phyloP scores from a whole-genome alignment of 441 rosid species.

The Pelargonium fulgidum region DNA sequence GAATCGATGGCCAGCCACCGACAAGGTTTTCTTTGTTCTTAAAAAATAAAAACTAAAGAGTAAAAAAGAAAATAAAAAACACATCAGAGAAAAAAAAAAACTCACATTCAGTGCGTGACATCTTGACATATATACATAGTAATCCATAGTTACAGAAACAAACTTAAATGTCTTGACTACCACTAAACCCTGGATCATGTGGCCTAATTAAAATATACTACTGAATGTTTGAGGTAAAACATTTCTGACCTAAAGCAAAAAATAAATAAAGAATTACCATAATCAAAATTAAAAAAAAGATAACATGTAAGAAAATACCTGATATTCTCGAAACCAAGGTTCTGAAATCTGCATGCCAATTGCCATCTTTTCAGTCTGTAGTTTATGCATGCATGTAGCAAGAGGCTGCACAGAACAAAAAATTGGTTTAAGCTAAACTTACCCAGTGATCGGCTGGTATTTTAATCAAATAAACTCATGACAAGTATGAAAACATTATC shows the following conservation, averaged over 20 bases:
- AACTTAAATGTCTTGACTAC: background rate
- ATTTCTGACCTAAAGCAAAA: no score
- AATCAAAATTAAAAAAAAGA: background rate
- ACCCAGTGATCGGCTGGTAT: background rate
- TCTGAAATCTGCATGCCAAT: constrained; percentile 79
- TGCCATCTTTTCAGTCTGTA: constrained; percentile 75
- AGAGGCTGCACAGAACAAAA: constrained; percentile 50
- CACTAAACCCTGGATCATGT: background rate
- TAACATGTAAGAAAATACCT: constrained; percentile 31
- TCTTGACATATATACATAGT: background rate
- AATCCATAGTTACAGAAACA: background rate
- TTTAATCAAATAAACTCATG: background rate
- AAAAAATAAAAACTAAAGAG: background rate
- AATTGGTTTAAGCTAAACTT: background rate
- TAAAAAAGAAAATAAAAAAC: no score
- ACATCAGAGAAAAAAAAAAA: background rate
- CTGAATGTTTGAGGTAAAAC: background rate
- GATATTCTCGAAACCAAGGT: constrained; percentile 93
- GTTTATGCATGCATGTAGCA: constrained; percentile 79
- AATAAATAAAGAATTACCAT: background rate
- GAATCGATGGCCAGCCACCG: background rate
- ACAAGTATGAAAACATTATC: no score
- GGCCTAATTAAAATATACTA: background rate
- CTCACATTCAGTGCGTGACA: background rate
- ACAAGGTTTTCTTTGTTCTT: background rate